Base-by-base conservation (phyloP, 2,329 filamentous ascomycete genomes). In the Colletotrichum kahawae region DNA sequence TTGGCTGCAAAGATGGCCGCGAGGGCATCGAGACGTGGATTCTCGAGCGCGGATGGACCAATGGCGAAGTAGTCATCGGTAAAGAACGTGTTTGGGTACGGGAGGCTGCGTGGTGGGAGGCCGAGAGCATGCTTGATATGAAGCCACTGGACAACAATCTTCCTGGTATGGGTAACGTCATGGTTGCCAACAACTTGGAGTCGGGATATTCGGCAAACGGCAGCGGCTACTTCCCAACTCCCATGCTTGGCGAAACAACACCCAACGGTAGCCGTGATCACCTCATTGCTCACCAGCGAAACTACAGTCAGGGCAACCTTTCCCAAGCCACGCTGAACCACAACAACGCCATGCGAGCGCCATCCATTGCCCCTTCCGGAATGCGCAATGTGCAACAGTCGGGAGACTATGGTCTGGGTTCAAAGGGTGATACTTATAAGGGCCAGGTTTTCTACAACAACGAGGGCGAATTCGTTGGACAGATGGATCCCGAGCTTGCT, bases 1-100 rank as follows among this genome's bases (percentile, higher is more conserved):
- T 99, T 1, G 97, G 97, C 16, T 99, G 97, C 83, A 92, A 93
- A 79, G 95, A 98, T 77, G 97, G 97, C 71, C 92, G 92, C 77
- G 97, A 99, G 77, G 97, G 96, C 63, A 95, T 98, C 68, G 95
- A 98, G 82, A 97, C 91, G 80, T 99, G 96, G 95, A 90, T 97
- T 73, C 90, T 98, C 65, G 96, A 98, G 84, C 93, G 97, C 74
- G 97, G 97, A 2, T 99, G 97, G 97, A 98, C 95, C 85, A 99
- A 99, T 79, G 97, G 97, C 51, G 97, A 98, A 85, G 95, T 98
- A 3, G 92, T 98, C 7, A 89, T 98, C 36, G 97, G 97, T 70
- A 93, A 92, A 73, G 95, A 98, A 83, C 94, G 97, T 36, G 92
- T 99, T 56, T 99, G 97, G 97, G 96, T 98, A 88, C 92, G 96